phyloP scores from a whole-genome alignment of 2,329 filamentous ascomycete species.

The Rhynchosporium secalis region DNA sequence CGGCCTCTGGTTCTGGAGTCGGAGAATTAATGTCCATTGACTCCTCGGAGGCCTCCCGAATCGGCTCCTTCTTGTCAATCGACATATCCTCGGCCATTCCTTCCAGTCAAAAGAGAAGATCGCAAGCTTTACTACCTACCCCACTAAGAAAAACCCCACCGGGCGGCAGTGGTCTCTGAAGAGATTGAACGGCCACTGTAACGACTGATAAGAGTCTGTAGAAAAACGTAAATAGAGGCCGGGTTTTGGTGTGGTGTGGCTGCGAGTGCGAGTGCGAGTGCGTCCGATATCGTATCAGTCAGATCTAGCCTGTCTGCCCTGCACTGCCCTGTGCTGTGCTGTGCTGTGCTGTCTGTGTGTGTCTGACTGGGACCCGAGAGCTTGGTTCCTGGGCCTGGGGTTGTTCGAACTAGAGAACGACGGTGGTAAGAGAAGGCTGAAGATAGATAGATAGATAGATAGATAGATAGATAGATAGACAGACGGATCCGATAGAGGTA shows the following conservation, averaged over 20 bases:
- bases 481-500: slow-evolving; percentile 14
- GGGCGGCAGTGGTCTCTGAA: slow-evolving; percentile 18
- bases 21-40: slow-evolving; percentile 52
- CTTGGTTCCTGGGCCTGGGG: slow-evolving; percentile 28
- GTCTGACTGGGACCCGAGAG: slow-evolving; percentile 28
- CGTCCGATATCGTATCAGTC: slow-evolving; percentile 30
- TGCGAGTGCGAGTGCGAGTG: slow-evolving; percentile 35
- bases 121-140: slow-evolving; percentile 27
- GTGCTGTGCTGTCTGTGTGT: slow-evolving; percentile 5
- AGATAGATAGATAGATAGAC: slow-evolving; percentile 21
- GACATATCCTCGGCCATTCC: slow-evolving; percentile 67
- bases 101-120: slow-evolving; percentile 10
- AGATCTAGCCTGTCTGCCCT: slow-evolving; percentile 26
- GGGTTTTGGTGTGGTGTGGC: slow-evolving; percentile 18
- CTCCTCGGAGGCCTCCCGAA: slow-evolving; percentile 61
- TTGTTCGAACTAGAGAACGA: slow-evolving; percentile 22
- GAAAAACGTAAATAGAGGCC: slow-evolving; percentile 23
- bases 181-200: slow-evolving; percentile 18
- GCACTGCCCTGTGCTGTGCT: slow-evolving; percentile 6
- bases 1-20: slow-evolving; percentile 61
- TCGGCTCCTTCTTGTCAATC: slow-evolving; percentile 59
- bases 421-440: slow-evolving; percentile 27
- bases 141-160: slow-evolving; percentile 29
- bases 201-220: slow-evolving; percentile 38
- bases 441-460: slow-evolving; percentile 24